Percentiles rank a stretch among this genome's conserved stretches.
phyloP scores from a whole-genome alignment of 441 rosid genomes.

The Adansonia madagascariensis region DNA sequence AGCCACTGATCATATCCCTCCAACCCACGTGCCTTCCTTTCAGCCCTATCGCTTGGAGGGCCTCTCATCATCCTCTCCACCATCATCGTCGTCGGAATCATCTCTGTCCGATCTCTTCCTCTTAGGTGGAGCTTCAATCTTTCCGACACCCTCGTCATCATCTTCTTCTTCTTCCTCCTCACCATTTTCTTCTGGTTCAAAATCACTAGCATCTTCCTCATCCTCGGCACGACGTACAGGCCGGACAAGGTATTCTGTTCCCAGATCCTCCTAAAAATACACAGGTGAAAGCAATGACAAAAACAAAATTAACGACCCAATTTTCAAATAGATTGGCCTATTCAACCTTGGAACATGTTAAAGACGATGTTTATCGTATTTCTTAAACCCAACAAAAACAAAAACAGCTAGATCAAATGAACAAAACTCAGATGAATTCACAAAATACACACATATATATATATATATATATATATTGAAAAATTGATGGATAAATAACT shows the following conservation, averaged over 20 bases:
- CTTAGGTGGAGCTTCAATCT: constrained; percentile 67
- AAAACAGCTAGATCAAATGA: background rate
- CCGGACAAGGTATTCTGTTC: constrained; percentile 76
- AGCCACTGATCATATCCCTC: background rate
- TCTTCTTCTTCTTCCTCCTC: constrained; percentile 54
- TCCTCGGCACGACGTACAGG: constrained; percentile 78
- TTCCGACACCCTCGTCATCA: constrained; percentile 40
- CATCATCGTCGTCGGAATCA: constrained; percentile 55
- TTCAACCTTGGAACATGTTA: background rate
- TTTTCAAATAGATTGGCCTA: background rate
- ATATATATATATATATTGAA: no score
- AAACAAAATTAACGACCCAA: background rate
- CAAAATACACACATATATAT: background rate
- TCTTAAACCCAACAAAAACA: background rate
- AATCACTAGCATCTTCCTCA: constrained; percentile 87
- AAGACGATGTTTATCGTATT: no score
- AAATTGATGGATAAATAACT: background rate
- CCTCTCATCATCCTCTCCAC: constrained; percentile 73
- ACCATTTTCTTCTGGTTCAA: constrained; percentile 71
- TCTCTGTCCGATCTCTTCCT: constrained; percentile 66
- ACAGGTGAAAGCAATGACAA: background rate
- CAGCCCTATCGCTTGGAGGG: constrained; percentile 52
- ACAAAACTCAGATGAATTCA: background rate
- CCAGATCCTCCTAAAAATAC: constrained; percentile 64
- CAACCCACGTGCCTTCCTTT: background rate